These are phyloP conservation scores for Anisodus acutangulus DNA, from an alignment of 257 asterid species.

Conservation along the genomic window DNA sequence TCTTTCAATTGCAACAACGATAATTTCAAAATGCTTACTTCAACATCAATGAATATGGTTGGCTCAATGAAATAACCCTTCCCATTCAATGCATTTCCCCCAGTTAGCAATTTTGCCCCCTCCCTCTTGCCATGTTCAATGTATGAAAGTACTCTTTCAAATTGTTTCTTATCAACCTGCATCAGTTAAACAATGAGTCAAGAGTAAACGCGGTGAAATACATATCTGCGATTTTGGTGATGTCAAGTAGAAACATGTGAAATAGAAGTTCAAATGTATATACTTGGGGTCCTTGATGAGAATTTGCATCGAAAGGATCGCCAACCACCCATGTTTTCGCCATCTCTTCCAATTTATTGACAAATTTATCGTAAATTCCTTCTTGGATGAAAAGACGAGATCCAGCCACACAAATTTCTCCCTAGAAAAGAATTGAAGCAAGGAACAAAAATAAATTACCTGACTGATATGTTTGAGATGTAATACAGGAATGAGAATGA, in stretches of 20 bases:
- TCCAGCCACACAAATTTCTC: constrained; percentile 55
- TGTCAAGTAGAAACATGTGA: neutral
- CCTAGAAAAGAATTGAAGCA: constrained; percentile 31
- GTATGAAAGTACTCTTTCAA: constrained; percentile 43
- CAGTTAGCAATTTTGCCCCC: constrained; percentile 47
- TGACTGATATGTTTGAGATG: neutral
- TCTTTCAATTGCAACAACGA: neutral
- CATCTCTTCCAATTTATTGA: constrained; percentile 39
- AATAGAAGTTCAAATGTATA: neutral
- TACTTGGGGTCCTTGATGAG: constrained; percentile 56
- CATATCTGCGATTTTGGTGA: neutral
- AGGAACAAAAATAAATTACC: too few relatives aligned
- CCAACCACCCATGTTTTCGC: constrained; percentile 48
- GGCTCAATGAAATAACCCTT: constrained; percentile 36
- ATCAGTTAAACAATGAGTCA: neutral
- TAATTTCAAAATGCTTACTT: constrained; percentile 31
- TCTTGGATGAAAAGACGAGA: constrained; percentile 54
- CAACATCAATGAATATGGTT: constrained; percentile 48
- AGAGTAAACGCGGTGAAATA: neutral
- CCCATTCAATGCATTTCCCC: constrained; percentile 41
- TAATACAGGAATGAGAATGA: neutral
- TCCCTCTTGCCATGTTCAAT: constrained; percentile 50
- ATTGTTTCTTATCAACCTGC: constrained; percentile 50
- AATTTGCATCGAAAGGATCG: constrained; percentile 52
- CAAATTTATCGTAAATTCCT: constrained; percentile 47